Base-by-base conservation (phyloP, 2,329 filamentous ascomycete genomes). In the Juglanconis sp. region DNA sequence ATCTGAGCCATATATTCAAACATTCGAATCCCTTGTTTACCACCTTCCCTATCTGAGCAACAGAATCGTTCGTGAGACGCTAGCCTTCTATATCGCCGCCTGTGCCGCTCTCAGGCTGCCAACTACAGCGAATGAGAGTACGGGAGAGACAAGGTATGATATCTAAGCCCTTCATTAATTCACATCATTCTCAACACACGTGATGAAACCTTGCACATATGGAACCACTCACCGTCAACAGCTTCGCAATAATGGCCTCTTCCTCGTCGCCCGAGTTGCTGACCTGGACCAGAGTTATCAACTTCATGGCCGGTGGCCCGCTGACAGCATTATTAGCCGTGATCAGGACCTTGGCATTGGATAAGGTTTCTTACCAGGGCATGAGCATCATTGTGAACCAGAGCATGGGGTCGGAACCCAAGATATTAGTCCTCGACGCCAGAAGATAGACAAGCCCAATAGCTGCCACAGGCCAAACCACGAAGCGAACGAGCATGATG, bases 391-490 rank as follows among this genome's bases (percentile, higher is more conserved):
- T 70, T 15, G 74, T 77, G 66, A 89, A 89, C 85, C 85, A 89
- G 36, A 90, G 71, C 64, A 89, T 82, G 0, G 86, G 86, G 67
- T 90, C 87, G 3, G 75, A 66, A 3, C 77, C 75, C 2, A 90
- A 67, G 3, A 84, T 44, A 0, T 66, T 64, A 0, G 85, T 87
- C 57, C 76, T 78, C 2, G 76, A 78, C 0, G 83, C 84, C 6
- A 89, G 67, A 0, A 71, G 65, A 65, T 82, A 88, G 7, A 89
- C 78, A 2, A 82, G 38, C 0, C 74, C 74, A 36, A 89, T 84
- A 3, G 80, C 81, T 15, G 82, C 71, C 0, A 72, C 69, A 4
- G 87, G 86, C 86, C 86, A 89, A 0, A 88, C 42, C 8, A 88
- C 67, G 64, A 89, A 86, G 8, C 87, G 75, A 3, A 87, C 72